A percentile compares a stretch with the other conserved stretches of the same genome.
Conservation (phyloP, 2,329 filamentous ascomycete genomes). For the Huntiella moniliformis region DNA sequence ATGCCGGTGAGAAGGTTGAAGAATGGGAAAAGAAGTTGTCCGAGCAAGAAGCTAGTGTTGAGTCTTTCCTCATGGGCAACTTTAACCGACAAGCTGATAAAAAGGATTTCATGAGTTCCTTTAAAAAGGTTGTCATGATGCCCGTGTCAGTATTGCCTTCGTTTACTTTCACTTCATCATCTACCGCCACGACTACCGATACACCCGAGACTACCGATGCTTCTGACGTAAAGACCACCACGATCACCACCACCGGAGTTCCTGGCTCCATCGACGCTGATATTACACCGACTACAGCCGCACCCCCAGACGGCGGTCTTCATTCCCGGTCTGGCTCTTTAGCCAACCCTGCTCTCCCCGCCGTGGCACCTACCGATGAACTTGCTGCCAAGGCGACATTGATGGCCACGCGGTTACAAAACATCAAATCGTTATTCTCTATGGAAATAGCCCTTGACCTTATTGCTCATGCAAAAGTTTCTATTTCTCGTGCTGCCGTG, state of each 20-base stretch:
- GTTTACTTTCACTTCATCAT: conserved; percentile 15
- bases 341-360: conserved; percentile 22
- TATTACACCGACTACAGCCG: background rate
- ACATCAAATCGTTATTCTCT: conserved; percentile 86
- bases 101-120: conserved; percentile 85
- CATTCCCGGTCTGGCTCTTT: conserved; percentile 3
- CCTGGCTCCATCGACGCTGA: background rate
- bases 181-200: background rate
- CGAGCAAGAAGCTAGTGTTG: conserved; percentile 75
- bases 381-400: conserved; percentile 93
- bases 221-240: background rate
- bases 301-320: background rate
- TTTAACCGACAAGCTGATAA: conserved; percentile 79
- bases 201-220: background rate
- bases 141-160: conserved; percentile 77
- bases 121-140: conserved; percentile 99
- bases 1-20: conserved; percentile 57
- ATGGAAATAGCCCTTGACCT: conserved; percentile 85
- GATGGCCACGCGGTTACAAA: conserved; percentile 86
- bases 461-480: conserved; percentile 74
- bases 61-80: conserved; percentile 94
- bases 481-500: conserved; percentile 65
- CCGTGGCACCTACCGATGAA: conserved; percentile 69
- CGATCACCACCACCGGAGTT: background rate
- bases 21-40: conserved; percentile 83